These are phyloP conservation scores for Heimioporus sp. DNA, from an alignment of 768 basidiomycete species.

Conservation along the genomic window DNA sequence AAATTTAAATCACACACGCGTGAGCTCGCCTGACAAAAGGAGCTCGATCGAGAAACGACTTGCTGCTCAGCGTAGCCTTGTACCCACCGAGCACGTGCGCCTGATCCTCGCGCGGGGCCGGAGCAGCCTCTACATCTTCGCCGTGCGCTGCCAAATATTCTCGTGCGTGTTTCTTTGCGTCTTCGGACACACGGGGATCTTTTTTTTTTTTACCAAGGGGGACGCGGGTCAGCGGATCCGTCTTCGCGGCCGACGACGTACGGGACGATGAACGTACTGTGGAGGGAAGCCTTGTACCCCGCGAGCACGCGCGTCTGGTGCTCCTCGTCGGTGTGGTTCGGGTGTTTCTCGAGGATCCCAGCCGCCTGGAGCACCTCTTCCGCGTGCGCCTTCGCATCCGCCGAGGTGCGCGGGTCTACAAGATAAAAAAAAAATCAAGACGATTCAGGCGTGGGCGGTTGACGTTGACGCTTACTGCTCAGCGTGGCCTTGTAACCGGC, in stretches of 20 bases:
- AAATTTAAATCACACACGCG: not conserved
- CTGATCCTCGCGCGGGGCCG: slow-evolving; percentile 1
- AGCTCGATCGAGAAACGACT: no score
- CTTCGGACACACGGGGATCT: slow-evolving; percentile 54
- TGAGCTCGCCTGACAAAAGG: no score
- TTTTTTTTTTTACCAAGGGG: no score
- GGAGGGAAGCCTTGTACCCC: slow-evolving; percentile 55
- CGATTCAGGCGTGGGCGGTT: not conserved
- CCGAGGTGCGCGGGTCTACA: slow-evolving; percentile 44
- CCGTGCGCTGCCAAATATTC: slow-evolving; percentile 44
- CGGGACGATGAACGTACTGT: slow-evolving; percentile 42
- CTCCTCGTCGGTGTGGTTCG: slow-evolving; percentile 33
- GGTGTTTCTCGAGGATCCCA: slow-evolving; percentile 34
- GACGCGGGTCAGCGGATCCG: no score
- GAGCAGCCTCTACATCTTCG: slow-evolving; percentile 9
- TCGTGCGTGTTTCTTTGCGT: slow-evolving; percentile 51
- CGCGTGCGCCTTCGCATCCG: slow-evolving; percentile 52
- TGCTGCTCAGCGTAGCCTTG: slow-evolving; percentile 49
- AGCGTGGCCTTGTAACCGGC: slow-evolving; percentile 54
- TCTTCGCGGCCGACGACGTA: no score
- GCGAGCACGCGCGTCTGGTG: slow-evolving; percentile 48
- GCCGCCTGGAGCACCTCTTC: slow-evolving; percentile 49
- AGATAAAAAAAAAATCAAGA: not conserved
- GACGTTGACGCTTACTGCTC: slow-evolving; percentile 30
- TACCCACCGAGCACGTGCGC: slow-evolving; percentile 41